These are phyloP conservation scores for Rubroboletus pulcherrimus DNA, from an alignment of 768 basidiomycete genomes.

Conservation along the genomic window DNA sequence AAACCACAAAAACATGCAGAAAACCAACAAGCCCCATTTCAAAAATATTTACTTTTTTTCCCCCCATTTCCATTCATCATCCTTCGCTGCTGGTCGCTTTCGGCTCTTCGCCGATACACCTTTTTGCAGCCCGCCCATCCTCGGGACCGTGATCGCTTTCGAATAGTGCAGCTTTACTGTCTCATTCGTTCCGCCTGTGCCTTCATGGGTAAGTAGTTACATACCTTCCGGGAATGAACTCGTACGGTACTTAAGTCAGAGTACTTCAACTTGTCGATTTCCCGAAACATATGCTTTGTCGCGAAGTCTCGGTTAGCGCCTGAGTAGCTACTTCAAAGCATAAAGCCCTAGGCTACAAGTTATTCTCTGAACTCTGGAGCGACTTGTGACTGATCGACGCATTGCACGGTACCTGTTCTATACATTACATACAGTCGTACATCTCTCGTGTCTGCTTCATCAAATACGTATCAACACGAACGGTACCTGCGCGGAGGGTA, in stretches of 20 bases:
- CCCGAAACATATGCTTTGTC: conserved; percentile 1
- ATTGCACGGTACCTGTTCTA: neutral
- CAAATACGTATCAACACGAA: conserved; percentile 75
- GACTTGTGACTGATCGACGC: neutral
- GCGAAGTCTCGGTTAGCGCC: neutral
- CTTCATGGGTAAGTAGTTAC: conserved; percentile 47
- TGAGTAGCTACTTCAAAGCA: neutral
- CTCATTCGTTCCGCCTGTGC: conserved; percentile 21
- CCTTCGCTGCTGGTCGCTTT: conserved; percentile 16
- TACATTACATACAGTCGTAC: conserved; percentile 5
- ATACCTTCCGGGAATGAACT: conserved; percentile 9
- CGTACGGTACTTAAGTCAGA: conserved; percentile 17
- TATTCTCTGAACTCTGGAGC: neutral
- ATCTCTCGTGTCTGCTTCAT: conserved; percentile 7
- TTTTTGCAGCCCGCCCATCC: neutral
- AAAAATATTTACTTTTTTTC: conserved; percentile 48
- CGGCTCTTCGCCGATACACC: conserved; percentile 7
- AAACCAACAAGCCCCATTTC: conserved; percentile 34
- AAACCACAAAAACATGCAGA: conserved; percentile 38
- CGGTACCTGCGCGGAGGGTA: conserved; percentile 52
- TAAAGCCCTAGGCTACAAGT: too few species aligned
- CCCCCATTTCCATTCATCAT: conserved; percentile 30
- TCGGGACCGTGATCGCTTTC: conserved; percentile 21
- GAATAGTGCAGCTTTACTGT: conserved; percentile 22
- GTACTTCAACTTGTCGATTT: conserved; percentile 14